Percentiles rank a stretch among this genome's conserved stretches.
These are phyloP conservation scores for Chlamydomonas sp. DNA, from an alignment of 139 green algal genomes.

Conservation along the genomic window DNA sequence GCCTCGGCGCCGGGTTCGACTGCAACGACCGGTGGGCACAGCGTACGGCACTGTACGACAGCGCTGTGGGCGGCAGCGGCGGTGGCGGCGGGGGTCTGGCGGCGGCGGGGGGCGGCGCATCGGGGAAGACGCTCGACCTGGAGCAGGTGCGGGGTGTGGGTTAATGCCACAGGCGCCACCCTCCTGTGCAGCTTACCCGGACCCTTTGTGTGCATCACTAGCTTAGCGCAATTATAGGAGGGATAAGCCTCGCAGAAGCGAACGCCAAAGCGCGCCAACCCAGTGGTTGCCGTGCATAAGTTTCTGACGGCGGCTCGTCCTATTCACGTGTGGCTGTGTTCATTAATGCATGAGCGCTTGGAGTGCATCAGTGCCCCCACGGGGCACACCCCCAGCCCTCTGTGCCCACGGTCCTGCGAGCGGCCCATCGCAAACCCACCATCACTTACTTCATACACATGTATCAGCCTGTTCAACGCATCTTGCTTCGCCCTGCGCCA, in stretches of 20 bases:
- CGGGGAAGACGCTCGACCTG: neutral
- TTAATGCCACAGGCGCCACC: neutral
- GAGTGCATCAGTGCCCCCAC: neutral
- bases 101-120: neutral
- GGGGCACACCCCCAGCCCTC: neutral
- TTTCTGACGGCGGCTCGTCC: too few relatives aligned
- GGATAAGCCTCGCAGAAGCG: too few relatives aligned
- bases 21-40: conserved; percentile 32
- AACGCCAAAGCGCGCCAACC: too few relatives aligned
- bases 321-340: neutral
- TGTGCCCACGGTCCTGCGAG: neutral
- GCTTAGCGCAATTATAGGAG: too few relatives aligned
- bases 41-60: conserved; percentile 35
- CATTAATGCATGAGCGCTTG: neutral
- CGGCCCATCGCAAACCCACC: too few relatives aligned
- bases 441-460: neutral
- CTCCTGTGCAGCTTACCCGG: neutral
- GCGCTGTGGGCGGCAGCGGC: neutral
- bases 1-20: conserved; percentile 7
- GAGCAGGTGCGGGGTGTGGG: conserved; percentile 8
- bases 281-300: too few relatives aligned
- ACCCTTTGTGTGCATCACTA: too few relatives aligned
- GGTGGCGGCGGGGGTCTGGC: neutral
- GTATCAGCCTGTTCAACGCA: neutral
- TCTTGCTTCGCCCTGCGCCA: neutral